A percentile compares a stretch with the other conserved stretches of the same genome.
Evolutionary conservation across 169 alveolate genomes (phyloP).

Genomic region (Cryptosporidium muris): DNA sequence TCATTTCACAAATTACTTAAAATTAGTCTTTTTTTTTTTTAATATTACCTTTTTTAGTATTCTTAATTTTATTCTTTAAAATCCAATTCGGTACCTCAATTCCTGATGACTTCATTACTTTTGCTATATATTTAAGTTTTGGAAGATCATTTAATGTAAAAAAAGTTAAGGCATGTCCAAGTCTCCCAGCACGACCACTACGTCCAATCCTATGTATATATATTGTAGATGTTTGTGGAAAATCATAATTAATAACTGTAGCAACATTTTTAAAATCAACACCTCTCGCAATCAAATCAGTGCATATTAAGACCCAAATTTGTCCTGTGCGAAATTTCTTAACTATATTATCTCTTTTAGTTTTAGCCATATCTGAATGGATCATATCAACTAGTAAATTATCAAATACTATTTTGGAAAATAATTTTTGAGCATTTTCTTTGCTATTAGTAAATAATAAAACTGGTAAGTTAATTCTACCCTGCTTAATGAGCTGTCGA

Average conservation of each 20-base stretch:
- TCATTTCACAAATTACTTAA: no score
- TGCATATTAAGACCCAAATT: conserved; percentile 93
- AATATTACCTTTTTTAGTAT: conserved; percentile 24
- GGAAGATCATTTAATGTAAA: conserved; percentile 86
- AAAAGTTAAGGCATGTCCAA: conserved; percentile 88
- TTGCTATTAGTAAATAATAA: conserved; percentile 75
- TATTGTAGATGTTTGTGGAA: conserved; percentile 91
- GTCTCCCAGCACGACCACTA: conserved; percentile 96
- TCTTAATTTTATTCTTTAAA: conserved; percentile 68
- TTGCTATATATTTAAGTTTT: conserved; percentile 79
- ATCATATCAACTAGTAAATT: conserved; percentile 63
- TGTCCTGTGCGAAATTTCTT: conserved; percentile 77
- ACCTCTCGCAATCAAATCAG: conserved; percentile 97
- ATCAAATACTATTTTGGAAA: conserved; percentile 58
- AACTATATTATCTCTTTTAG: conserved; percentile 73
- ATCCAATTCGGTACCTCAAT: conserved; percentile 88
- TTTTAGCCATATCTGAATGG: conserved; percentile 72
- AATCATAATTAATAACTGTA: conserved; percentile 94
- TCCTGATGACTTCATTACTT: conserved; percentile 84
- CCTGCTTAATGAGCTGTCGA: conserved; percentile 79
- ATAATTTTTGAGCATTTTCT: conserved; percentile 64
- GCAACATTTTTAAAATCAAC: conserved; percentile 94
- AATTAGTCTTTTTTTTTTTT: neutral
- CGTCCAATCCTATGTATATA: conserved; percentile 98
- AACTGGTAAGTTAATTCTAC: conserved; percentile 75